Evolutionary conservation across 1,284 basidiomycete species (phyloP), one percentile per base, ranked within the genome.

Genomic region (Ceratorhiza oryzae-sativae): DNA sequence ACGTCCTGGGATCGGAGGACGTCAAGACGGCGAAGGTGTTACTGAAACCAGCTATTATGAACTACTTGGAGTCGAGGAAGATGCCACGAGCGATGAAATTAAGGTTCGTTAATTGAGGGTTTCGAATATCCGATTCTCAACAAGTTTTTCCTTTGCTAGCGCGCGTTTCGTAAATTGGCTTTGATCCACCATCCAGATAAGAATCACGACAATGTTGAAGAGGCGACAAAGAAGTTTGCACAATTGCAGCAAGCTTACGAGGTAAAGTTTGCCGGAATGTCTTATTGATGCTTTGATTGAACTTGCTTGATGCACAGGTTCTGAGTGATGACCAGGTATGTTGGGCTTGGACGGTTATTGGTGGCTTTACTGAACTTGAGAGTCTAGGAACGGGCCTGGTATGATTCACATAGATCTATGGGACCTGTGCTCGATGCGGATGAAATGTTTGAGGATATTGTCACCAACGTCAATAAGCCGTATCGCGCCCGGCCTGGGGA

Each of bases 241-340:
- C 84, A 88, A 55, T 82, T 99, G 15, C 96, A 98, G 77, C 93
- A 96, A 77, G 97, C 97, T 0, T 98, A 98, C 78, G 97, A 98
- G 86, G 95, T 90, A 72, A 61, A 79, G 60, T 15, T 15, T 20
- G 30, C 30, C 42, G 13, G 13, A 46, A 23, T 41, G 15, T 18
- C 42, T 20, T 15, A 32, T 32, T 42, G 51, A 32, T 55, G 18
- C 25, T 32, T 25, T 41, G 72, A 20, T 36, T 56, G 48, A 56
- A 49, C 51, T 20, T 60, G 55, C 73, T 65, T 74, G 34, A 12
- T 63, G 58, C 55, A 71, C 73, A 94, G 92, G 88, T 95, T 70
- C 84, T 96, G 45, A 94, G 92, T 76, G 95, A 97, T 79, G 93
- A 95, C 71, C 94, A 97, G 85, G 95, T 94, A 81, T 81, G 87